Conservation (phyloP, 2,329 filamentous ascomycete genomes). For the Monosporascus sp. region DNA sequence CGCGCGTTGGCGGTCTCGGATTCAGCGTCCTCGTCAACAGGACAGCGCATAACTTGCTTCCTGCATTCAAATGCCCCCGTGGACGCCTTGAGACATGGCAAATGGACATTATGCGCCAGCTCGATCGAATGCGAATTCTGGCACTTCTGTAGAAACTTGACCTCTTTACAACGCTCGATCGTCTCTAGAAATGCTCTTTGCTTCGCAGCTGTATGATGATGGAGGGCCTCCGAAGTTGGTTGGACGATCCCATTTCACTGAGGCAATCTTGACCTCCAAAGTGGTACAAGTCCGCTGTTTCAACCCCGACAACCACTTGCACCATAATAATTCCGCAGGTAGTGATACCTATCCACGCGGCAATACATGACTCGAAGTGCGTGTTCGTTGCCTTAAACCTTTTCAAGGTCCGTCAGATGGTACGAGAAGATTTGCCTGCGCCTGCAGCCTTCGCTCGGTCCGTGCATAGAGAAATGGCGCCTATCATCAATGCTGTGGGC, state of each 20-base stretch:
- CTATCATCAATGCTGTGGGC: conserved; percentile 34
- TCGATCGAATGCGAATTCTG: conserved; percentile 40
- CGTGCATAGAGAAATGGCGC: conserved; percentile 56
- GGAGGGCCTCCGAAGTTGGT: conserved; percentile 29
- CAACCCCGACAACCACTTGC: conserved; percentile 17
- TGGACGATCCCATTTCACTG: conserved; percentile 37
- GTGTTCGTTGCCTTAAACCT: conserved; percentile 58
- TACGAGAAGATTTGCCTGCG: conserved; percentile 48
- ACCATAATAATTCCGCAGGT: conserved; percentile 52
- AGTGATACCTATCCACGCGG: conserved; percentile 57
- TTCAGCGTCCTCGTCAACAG: conserved; percentile 60
- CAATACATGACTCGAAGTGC: conserved; percentile 44
- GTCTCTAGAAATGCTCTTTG: conserved; percentile 39
- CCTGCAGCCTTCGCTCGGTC: conserved; percentile 55
- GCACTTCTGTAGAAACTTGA: conserved; percentile 34
- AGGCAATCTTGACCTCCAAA: conserved; percentile 33
- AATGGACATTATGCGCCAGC: conserved; percentile 44
- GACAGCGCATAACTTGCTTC: conserved; percentile 53
- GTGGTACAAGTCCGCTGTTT: conserved; percentile 27
- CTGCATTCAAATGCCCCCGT: conserved; percentile 51
- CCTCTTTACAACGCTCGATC: conserved; percentile 29
- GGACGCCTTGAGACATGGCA: conserved; percentile 51
- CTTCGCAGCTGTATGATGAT: conserved; percentile 36
- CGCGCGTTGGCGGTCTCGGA: conserved; percentile 44
- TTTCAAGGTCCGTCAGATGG: conserved; percentile 62